Evolutionary conservation across 2,329 filamentous ascomycete genomes (phyloP).

Genomic region (Calcarisporium arbuscula): DNA sequence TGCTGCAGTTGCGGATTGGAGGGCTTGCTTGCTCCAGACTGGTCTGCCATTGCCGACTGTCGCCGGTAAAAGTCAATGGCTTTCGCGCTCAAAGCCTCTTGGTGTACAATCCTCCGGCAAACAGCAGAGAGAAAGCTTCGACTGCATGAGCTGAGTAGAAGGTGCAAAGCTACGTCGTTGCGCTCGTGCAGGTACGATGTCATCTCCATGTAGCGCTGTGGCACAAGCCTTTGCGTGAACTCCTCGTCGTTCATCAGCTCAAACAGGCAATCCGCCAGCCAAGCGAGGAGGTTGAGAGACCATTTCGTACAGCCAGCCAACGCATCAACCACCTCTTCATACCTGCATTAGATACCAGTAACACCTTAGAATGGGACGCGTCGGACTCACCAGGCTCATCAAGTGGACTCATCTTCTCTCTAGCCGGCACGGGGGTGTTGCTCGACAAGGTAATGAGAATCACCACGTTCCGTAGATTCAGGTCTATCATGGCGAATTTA

Average conservation of each 20-base stretch:
- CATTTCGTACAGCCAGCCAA: slow-evolving; percentile 72
- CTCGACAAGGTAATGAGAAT: slow-evolving; percentile 59
- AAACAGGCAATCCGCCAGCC: slow-evolving; percentile 55
- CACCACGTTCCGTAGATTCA: slow-evolving; percentile 69
- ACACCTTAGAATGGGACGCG: too few species aligned
- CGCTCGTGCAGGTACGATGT: slow-evolving; percentile 44
- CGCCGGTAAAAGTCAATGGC: slow-evolving; percentile 46
- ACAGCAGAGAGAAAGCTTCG: slow-evolving; percentile 65
- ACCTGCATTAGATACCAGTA: slow-evolving; percentile 7
- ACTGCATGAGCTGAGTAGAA: slow-evolving; percentile 67
- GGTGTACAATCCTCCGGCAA: slow-evolving; percentile 56
- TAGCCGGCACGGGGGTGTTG: slow-evolving; percentile 46
- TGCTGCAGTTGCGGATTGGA: slow-evolving; percentile 49
- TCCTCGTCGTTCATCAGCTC: slow-evolving; percentile 45
- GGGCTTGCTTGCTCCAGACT: slow-evolving; percentile 29
- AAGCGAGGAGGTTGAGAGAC: slow-evolving; percentile 64
- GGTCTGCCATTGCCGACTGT: slow-evolving; percentile 34
- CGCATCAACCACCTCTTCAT: slow-evolving; percentile 61
- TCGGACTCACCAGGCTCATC: slow-evolving; percentile 47
- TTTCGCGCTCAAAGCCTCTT: slow-evolving; percentile 43
- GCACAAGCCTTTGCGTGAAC: slow-evolving; percentile 44
- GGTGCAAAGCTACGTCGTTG: slow-evolving; percentile 53
- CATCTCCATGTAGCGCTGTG: slow-evolving; percentile 41
- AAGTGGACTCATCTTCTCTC: slow-evolving; percentile 51
- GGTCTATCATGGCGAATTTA: slow-evolving; percentile 67